Percentiles rank a stretch among this genome's conserved stretches.
Conservation (phyloP, 2,329 filamentous ascomycete species). For the Exophiala lecanii-corni region DNA sequence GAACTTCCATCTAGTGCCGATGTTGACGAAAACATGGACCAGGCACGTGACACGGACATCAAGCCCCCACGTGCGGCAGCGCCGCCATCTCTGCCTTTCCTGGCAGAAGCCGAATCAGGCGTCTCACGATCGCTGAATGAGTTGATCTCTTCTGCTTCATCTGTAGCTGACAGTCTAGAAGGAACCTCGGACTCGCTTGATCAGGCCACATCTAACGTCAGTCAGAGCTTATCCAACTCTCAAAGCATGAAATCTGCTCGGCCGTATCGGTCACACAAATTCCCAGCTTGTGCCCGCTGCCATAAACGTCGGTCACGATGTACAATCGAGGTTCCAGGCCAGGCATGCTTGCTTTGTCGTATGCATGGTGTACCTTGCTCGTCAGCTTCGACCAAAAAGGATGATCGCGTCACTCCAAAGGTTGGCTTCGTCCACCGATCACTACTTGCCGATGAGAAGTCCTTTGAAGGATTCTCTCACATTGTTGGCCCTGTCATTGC, state of each 20-base stretch:
- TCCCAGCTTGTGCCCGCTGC: slow-evolving; percentile 57
- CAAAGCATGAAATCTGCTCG: slow-evolving; percentile 32
- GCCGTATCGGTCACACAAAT: slow-evolving; percentile 59
- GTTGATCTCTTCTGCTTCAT: no score
- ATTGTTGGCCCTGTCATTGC: slow-evolving; percentile 58
- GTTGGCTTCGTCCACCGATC: slow-evolving; percentile 25
- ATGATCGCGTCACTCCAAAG: slow-evolving; percentile 22
- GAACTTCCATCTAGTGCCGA: no score
- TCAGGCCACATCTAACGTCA: no score
- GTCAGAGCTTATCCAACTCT: not conserved
- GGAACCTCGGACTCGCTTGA: no score
- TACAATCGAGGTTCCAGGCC: slow-evolving; percentile 51
- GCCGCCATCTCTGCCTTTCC: no score
- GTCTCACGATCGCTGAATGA: no score
- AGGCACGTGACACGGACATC: no score
- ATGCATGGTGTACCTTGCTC: slow-evolving; percentile 55
- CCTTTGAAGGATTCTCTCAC: slow-evolving; percentile 35
- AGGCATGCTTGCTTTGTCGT: slow-evolving; percentile 54
- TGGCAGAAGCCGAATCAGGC: no score
- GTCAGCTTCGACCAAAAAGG: slow-evolving; percentile 43
- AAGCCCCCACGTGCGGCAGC: no score
- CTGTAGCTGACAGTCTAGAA: no score
- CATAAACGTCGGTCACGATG: slow-evolving; percentile 59
- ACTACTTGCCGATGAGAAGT: slow-evolving; percentile 15
- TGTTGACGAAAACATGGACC: no score